phyloP scores from a whole-genome alignment of 129 eudicot species.

The Rutidosis leptorrhynchoides region DNA sequence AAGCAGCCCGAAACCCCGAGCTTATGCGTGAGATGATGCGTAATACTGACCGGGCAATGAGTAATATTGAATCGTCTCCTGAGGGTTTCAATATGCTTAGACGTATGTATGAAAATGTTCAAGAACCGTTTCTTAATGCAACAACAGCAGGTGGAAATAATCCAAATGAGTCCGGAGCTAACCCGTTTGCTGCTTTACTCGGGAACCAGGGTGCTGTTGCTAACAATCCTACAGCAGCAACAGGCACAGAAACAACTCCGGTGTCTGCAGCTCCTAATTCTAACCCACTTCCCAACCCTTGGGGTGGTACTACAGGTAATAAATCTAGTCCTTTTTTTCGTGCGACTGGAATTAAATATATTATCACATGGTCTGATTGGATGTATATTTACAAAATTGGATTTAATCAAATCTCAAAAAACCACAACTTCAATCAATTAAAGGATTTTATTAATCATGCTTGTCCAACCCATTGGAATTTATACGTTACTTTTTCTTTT shows the following conservation, averaged over 20 bases:
- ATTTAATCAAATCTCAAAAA: too few species aligned
- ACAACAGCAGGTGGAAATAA: slow-evolving; percentile 62
- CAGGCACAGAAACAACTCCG: slow-evolving; percentile 55
- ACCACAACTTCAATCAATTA: neutral
- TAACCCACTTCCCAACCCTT: slow-evolving; percentile 95
- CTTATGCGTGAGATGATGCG: slow-evolving; percentile 99
- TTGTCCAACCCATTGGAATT: neutral
- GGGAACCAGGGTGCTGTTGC: slow-evolving; percentile 61
- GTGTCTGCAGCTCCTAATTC: slow-evolving; percentile 65
- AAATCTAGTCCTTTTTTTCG: too few species aligned
- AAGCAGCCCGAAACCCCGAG: slow-evolving; percentile 94
- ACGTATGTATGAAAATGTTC: slow-evolving; percentile 98
- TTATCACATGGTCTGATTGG: neutral
- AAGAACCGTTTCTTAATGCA: slow-evolving; percentile 95
- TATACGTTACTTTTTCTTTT: too few species aligned
- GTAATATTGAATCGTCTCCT: slow-evolving; percentile 93
- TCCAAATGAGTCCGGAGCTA: slow-evolving; percentile 53
- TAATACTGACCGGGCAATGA: slow-evolving; percentile 95
- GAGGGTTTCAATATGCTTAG: slow-evolving; percentile 96
- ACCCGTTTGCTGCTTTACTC: slow-evolving; percentile 87
- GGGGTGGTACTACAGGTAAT: slow-evolving; percentile 65
- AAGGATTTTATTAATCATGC: neutral
- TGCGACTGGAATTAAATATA: neutral
- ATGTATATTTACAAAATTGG: too few species aligned
- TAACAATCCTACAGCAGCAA: slow-evolving; percentile 37